Conservation (phyloP, 192 early-diverging fungal genomes). For the Coemansia sp. region DNA sequence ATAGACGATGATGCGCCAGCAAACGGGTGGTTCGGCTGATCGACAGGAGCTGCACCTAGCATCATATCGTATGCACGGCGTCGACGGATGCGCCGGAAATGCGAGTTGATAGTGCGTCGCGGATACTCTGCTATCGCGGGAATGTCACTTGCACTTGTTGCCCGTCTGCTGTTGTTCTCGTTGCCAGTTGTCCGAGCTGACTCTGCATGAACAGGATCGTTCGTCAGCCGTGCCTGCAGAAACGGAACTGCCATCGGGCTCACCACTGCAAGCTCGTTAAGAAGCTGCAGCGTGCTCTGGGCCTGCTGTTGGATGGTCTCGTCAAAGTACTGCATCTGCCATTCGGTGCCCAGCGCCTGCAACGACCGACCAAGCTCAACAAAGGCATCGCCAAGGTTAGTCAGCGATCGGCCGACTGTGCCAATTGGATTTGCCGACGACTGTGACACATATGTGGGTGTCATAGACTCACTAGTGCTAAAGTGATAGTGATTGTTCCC, state of each 20-base stretch:
- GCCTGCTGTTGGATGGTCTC: slow-evolving; percentile 2
- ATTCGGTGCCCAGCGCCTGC: slow-evolving; percentile 28
- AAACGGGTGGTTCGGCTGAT: background rate
- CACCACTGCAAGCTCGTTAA: slow-evolving; percentile 16
- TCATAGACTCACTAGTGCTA: background rate
- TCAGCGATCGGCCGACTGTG: slow-evolving; percentile 17
- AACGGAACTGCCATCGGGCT: slow-evolving; percentile 26
- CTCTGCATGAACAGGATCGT: background rate
- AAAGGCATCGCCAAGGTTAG: slow-evolving; percentile 39
- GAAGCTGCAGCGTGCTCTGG: slow-evolving; percentile 12
- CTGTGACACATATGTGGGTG: slow-evolving; percentile 18
- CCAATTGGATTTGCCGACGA: slow-evolving; percentile 17
- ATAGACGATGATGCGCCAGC: background rate
- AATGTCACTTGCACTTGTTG: background rate
- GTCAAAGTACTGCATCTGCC: slow-evolving; percentile 12
- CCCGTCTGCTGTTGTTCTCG: background rate
- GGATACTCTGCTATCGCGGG: background rate
- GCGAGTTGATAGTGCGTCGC: background rate
- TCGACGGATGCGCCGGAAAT: slow-evolving; percentile 1
- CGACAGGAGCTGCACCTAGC: background rate
- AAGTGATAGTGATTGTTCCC: slow-evolving; percentile 22
- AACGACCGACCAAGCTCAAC: slow-evolving; percentile 38
- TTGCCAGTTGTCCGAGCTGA: background rate
- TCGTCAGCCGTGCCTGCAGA: slow-evolving; percentile 20
- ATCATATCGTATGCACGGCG: background rate